These are phyloP conservation scores for Pichia thaimueangensis DNA, from an alignment of 805 yeast genomes.

Conservation along the genomic window DNA sequence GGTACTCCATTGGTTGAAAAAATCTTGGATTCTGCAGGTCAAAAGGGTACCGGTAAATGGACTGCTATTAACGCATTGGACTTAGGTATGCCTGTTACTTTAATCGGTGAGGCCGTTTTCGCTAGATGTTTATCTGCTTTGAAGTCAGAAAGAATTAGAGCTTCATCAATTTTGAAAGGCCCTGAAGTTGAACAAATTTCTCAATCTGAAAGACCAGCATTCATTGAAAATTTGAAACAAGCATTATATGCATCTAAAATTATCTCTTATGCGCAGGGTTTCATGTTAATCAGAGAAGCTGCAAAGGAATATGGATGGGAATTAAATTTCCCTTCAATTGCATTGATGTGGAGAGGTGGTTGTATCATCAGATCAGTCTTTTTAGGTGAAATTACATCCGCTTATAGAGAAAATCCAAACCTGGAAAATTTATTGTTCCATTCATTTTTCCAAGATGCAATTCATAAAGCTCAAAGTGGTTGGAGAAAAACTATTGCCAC, in stretches of 20 bases:
- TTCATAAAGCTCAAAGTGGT: constrained; percentile 86
- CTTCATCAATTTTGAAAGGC: constrained; percentile 73
- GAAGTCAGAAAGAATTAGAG: constrained; percentile 84
- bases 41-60: constrained; percentile 99
- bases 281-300: constrained; percentile 98
- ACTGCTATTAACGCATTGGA: constrained; percentile 97
- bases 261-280: constrained; percentile 98
- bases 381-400: constrained; percentile 94
- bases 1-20: constrained; percentile 93
- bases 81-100: constrained; percentile 96
- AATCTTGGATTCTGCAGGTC: constrained; percentile 95
- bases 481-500: constrained; percentile 87
- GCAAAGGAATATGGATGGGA: constrained; percentile 96
- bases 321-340: constrained; percentile 96
- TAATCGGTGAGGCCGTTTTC: constrained; percentile 98
- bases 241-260: constrained; percentile 98
- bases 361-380: constrained; percentile 98
- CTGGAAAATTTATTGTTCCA: constrained; percentile 93
- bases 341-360: constrained; percentile 99
- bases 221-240: constrained; percentile 92
- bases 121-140: constrained; percentile 92
- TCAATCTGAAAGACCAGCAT: constrained; percentile 69
- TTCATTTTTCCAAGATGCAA: constrained; percentile 89
- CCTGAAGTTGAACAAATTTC: constrained; percentile 62
- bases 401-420: constrained; percentile 89